Evolutionary conservation across 768 basidiomycete genomes (phyloP), one percentile per base, ranked within the genome.

Genomic region (Mycena sanguinolenta): DNA sequence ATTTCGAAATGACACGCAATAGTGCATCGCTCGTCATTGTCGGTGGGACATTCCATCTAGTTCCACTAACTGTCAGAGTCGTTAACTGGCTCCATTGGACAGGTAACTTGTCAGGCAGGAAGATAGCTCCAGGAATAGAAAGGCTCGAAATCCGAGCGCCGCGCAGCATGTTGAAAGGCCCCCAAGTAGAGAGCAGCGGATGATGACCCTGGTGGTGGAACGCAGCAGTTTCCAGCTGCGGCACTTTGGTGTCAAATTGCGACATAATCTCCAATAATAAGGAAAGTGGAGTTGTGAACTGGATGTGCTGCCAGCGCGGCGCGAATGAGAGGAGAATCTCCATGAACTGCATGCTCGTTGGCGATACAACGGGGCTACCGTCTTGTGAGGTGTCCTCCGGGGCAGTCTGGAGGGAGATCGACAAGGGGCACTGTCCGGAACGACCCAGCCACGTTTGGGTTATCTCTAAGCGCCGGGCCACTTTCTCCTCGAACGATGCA

Each of bases 391-490:
- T 19, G 16, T 28, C 2, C 17, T 55, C 19, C 3, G 36, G 28
- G 21, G 2, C 27, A 25, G 53, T 14, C 0, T 58, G 25, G 13
- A 64, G 30, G 2, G 68, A 49, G 16, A 69, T 59, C 2, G 68
- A 58, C 21, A 69, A 27, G 1, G 68, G 46, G 28, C 62, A 69
- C 1, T 49, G 8, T 21, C 68, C 62, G 6, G 68, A 63, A 9
- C 68, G 68, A 10, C 21, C 58, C 7, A 70, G 39, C 63, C 69
- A 70, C 16, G 27, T n/a, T 16, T 55, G 34, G 16, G 38, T 21
- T 2, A 10, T n/a, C 50, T 39, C 63, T 3, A 65, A 16, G 13
- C 68, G 61, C 55, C 52, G 67, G 2, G 8, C 30, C 19, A 6
- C 5, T 36, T 52, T 58, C 34, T 38, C 2, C 3, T 38, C 61